Base-by-base conservation (phyloP, 2,329 filamentous ascomycete species). In the Calonectria pseudoreteaudii region DNA sequence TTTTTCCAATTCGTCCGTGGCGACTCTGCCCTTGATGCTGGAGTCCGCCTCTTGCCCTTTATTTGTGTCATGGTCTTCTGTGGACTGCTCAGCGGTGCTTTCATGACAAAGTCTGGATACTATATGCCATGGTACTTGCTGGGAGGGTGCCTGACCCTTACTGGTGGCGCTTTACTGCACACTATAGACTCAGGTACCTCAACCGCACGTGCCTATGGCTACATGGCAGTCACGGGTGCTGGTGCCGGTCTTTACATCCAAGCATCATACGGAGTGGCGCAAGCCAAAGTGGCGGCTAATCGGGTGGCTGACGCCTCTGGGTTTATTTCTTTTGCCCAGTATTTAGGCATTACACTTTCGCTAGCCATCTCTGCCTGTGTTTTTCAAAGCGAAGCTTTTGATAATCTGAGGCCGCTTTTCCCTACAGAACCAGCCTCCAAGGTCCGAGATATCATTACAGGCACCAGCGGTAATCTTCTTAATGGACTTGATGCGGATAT, bases 101-200 rank as follows among this genome's bases (percentile, higher is more conserved):
- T 86, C 1, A 81, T 90, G 49, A 82, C 84, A 0, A 77, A 78
- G 1, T 69, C 84, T 5, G 83, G 85, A 44, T 82, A 82, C 44
- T 89, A 88, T 74, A 81, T 79, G 50, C 73, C 79, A 6, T 80
- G 83, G 66, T 85, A 81, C 71, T 68, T 84, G n/a, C 16, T 78
- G 3, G 82, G 80, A 1, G 81, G 80, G 5, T 74, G 71, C 9
- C 34, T 83, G n/a, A 74, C 81, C 26, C 74, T 78, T 1, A 80
- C 77, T 0, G 81, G 80, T 1, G 79, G 78, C 2, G 73, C 80
- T 7, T 73, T 81, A 44, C 68, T 80, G 9, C 53, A 72, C 44
- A 80, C 79, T 9, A 70, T 84, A 20, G 78, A 77, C 1, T 44
- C 71, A 0, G 28, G 71, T 2, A 81, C 79, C 2, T 76, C 80